Percentiles rank a stretch among this genome's conserved stretches.
phyloP scores from a whole-genome alignment of 169 alveolate species.

The Plasmodium blacklocki region DNA sequence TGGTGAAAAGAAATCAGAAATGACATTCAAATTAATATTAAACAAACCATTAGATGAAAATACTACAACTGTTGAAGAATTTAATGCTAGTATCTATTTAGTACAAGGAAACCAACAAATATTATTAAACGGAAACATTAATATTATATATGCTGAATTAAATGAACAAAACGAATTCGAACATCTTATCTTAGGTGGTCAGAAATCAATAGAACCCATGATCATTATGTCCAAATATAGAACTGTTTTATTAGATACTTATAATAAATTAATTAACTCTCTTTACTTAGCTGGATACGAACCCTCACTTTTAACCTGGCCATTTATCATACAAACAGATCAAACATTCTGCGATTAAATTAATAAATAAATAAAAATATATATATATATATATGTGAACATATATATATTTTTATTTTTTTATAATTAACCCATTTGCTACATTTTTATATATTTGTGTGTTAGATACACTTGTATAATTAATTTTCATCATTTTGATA shows the following conservation, averaged over 20 bases:
- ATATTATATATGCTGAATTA: conserved; percentile 57
- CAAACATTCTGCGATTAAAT: conserved; percentile 69
- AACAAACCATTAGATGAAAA: conserved; percentile 56
- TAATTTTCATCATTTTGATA: too few species aligned
- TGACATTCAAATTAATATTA: conserved; percentile 55
- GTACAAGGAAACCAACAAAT: conserved; percentile 68
- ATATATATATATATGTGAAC: too few species aligned
- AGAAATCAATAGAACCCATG: conserved; percentile 60
- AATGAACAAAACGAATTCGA: conserved; percentile 57
- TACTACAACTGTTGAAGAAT: conserved; percentile 40
- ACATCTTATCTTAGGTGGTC: conserved; percentile 57
- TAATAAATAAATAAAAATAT: too few species aligned
- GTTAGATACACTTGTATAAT: too few species aligned
- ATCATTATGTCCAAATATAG: conserved; percentile 54
- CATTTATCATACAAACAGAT: conserved; percentile 65
- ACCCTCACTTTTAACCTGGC: conserved; percentile 68
- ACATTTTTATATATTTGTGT: too few species aligned
- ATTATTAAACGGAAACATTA: conserved; percentile 20
- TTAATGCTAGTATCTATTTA: conserved; percentile 37
- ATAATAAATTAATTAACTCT: conserved; percentile 46
- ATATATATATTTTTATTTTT: too few species aligned
- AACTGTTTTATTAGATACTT: conserved; percentile 39
- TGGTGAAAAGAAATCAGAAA: conserved; percentile 49
- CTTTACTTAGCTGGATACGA: conserved; percentile 74
- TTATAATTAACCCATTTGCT: too few species aligned